Conservation (phyloP, 2,329 filamentous ascomycete species). For the Epicoccum sorghinum region DNA sequence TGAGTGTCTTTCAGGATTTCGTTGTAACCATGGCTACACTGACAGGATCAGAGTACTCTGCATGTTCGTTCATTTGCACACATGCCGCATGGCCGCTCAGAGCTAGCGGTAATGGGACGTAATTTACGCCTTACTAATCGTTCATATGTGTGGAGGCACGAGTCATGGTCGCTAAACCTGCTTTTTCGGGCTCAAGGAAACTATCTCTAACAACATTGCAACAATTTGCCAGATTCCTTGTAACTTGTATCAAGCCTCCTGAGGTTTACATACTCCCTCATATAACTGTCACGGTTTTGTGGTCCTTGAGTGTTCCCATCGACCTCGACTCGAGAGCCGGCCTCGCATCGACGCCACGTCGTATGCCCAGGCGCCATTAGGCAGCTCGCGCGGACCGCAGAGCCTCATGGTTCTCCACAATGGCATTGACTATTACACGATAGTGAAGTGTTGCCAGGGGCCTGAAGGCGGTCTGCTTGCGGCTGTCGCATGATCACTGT, state of each 20-base stretch:
- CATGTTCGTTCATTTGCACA: no score
- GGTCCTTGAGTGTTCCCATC: no score
- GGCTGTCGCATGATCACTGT: constrained; percentile 3
- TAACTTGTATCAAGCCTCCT: not conserved
- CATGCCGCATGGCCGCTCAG: no score
- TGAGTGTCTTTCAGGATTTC: no score
- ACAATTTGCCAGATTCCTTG: not conserved
- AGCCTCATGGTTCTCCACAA: constrained; percentile 17
- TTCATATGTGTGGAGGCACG: not conserved
- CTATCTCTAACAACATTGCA: not conserved
- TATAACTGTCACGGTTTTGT: no score
- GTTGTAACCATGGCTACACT: no score
- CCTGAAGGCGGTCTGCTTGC: constrained; percentile 10
- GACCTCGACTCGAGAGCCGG: not conserved
- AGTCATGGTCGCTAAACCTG: constrained; percentile 13
- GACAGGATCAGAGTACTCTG: no score
- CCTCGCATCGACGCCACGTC: not conserved
- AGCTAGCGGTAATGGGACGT: no score
- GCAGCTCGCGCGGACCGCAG: constrained; percentile 10
- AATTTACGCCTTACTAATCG: constrained; percentile 1
- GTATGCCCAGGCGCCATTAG: constrained; percentile 7
- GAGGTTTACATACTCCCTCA: no score
- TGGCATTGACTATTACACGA: constrained; percentile 14
- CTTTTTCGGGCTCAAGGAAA: constrained; percentile 1
- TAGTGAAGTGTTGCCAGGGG: constrained; percentile 5